phyloP scores from a whole-genome alignment of 176 grass and related monocot species.

The Rhynchospora breviuscula region DNA sequence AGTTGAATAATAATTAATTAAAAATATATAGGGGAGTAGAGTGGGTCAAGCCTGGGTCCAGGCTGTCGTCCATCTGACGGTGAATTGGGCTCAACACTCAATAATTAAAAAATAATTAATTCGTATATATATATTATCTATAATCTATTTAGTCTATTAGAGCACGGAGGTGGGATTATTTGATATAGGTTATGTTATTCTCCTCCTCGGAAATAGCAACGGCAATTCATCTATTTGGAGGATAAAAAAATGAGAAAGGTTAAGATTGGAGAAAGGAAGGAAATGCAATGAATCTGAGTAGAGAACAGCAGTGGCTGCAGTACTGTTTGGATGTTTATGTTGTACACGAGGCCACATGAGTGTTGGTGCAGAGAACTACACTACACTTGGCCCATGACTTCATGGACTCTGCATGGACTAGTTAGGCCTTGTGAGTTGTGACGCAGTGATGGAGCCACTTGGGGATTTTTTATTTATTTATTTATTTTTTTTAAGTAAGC shows the following conservation, averaged over 20 bases:
- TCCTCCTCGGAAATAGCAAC: neutral
- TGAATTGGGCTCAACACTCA: neutral
- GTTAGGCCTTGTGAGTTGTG: neutral
- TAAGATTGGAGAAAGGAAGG: neutral
- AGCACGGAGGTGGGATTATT: neutral
- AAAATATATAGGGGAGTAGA: neutral
- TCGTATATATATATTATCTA: neutral
- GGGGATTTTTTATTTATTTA: too few species aligned
- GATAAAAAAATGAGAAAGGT: neutral
- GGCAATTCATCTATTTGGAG: neutral
- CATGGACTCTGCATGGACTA: neutral
- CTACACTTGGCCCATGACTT: neutral
- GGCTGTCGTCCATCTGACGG: conserved; percentile 11
- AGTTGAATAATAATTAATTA: neutral
- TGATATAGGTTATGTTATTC: neutral
- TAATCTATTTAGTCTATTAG: neutral
- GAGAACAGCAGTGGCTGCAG: too few species aligned
- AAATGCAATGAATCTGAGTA: neutral
- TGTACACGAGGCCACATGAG: too few species aligned
- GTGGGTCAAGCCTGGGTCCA: conserved; percentile 14
- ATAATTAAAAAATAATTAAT: neutral
- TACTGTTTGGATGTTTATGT: too few species aligned
- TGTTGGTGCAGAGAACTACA: too few species aligned
- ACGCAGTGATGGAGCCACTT: neutral
- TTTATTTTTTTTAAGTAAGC: too few species aligned